Evolutionary conservation across 2,329 filamentous ascomycete genomes (phyloP).

Genomic region (Pezicula radicicola): DNA sequence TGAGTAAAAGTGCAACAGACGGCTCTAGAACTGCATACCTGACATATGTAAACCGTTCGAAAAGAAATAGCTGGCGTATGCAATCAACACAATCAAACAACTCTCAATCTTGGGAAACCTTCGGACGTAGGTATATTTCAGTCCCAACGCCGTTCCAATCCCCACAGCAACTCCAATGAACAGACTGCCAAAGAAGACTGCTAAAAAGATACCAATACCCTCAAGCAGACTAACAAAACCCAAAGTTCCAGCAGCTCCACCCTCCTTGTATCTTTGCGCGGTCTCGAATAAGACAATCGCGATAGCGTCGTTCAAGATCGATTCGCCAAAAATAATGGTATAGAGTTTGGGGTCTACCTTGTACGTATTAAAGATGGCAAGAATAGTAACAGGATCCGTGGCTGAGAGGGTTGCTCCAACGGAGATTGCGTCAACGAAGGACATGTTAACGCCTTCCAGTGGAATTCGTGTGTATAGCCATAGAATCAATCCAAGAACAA

Average conservation of each 20-base stretch:
- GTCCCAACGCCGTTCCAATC: constrained; percentile 77
- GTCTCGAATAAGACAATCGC: constrained; percentile 99
- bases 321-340: constrained; percentile 98
- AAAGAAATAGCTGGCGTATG: constrained; percentile 97
- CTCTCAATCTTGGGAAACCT: constrained; percentile 96
- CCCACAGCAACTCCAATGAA: constrained; percentile 86
- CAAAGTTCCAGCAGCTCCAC: constrained; percentile 63
- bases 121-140: constrained; percentile 94
- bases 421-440: constrained; percentile 93
- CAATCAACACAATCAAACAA: constrained; percentile 87
- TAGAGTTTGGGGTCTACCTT: constrained; percentile 99
- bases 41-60: constrained; percentile 95
- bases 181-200: constrained; percentile 93
- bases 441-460: constrained; percentile 79
- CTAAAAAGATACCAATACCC: constrained; percentile 89
- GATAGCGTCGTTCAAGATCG: constrained; percentile 96
- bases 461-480: constrained; percentile 87
- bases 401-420: constrained; percentile 95
- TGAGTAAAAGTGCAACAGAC: neutral
- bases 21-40: constrained; percentile 56
- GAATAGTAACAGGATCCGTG: constrained; percentile 94
- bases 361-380: constrained; percentile 99
- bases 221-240: constrained; percentile 83
- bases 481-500: constrained; percentile 87
- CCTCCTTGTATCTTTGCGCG: constrained; percentile 85